Evolutionary conservation across 257 asterid species (phyloP).

Genomic region (Nicotiana knightiana): DNA sequence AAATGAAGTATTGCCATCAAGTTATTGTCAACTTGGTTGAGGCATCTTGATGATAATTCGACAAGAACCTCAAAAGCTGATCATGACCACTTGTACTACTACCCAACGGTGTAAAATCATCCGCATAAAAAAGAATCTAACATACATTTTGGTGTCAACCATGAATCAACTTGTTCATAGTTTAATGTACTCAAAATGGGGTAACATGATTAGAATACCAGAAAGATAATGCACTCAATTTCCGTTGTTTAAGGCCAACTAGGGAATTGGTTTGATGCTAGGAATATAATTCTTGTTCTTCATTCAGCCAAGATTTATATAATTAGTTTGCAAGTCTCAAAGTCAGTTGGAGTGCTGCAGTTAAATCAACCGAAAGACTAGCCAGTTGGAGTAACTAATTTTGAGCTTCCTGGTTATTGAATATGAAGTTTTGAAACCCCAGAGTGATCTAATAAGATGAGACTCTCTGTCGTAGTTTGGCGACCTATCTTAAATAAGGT

Average conservation of each 20-base stretch:
- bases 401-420: no score
- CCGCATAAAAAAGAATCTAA: not conserved
- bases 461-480: no score
- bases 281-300: not conserved
- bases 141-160: not conserved
- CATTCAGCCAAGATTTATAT: no score
- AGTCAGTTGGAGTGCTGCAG: no score
- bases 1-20: no score
- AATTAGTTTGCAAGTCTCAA: no score
- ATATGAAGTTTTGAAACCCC: no score
- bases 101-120: not conserved
- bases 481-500: no score
- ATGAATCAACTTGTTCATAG: not conserved
- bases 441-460: no score
- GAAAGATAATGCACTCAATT: not conserved
- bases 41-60: not conserved
- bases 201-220: not conserved
- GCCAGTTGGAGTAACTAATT: no score
- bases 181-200: not conserved
- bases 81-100: not conserved
- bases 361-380: no score
- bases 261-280: not conserved
- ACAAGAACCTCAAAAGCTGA: not conserved
- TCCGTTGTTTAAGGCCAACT: not conserved
- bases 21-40: not conserved